These are phyloP conservation scores for Violaceomyces palustris DNA, from an alignment of 1,284 basidiomycete species.

Conservation along the genomic window DNA sequence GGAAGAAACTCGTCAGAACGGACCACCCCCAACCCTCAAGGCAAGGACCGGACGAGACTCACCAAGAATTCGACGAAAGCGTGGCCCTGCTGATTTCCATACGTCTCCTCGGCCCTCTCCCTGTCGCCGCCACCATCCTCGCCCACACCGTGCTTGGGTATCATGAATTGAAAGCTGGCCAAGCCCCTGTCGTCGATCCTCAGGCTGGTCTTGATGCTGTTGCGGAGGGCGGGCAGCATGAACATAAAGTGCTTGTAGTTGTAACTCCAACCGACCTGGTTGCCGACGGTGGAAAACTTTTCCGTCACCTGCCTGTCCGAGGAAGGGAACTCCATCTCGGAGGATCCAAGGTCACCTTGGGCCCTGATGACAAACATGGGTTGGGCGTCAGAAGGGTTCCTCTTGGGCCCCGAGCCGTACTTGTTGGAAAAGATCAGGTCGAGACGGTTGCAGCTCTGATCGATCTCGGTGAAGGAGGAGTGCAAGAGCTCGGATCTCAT, in stretches of 20 bases:
- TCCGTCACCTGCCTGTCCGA: conserved; percentile 30
- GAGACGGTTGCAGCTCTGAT: conserved; percentile 23
- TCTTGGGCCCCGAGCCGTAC: background rate
- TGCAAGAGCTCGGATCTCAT: conserved; percentile 26
- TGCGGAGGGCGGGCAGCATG: conserved; percentile 29
- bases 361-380: background rate
- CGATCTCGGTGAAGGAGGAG: conserved; percentile 26
- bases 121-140: conserved; percentile 2
- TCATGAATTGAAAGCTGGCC: conserved; percentile 45
- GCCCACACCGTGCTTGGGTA: conserved; percentile 34
- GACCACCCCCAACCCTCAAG: too few species aligned
- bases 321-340: conserved; percentile 35
- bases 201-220: conserved; percentile 38
- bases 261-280: conserved; percentile 25
- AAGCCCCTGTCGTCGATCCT: conserved; percentile 40
- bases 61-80: conserved; percentile 42
- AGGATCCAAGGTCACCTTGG: conserved; percentile 12
- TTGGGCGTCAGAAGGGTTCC: background rate
- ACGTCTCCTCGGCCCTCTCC: background rate
- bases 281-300: conserved; percentile 19
- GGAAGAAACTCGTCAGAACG: too few species aligned
- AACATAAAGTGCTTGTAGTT: conserved; percentile 21
- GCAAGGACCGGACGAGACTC: too few species aligned
- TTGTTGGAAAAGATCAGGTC: background rate
- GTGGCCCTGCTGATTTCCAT: conserved; percentile 26